phyloP scores from a whole-genome alignment of 208 protist genomes.

The Leishmania arabica region DNA sequence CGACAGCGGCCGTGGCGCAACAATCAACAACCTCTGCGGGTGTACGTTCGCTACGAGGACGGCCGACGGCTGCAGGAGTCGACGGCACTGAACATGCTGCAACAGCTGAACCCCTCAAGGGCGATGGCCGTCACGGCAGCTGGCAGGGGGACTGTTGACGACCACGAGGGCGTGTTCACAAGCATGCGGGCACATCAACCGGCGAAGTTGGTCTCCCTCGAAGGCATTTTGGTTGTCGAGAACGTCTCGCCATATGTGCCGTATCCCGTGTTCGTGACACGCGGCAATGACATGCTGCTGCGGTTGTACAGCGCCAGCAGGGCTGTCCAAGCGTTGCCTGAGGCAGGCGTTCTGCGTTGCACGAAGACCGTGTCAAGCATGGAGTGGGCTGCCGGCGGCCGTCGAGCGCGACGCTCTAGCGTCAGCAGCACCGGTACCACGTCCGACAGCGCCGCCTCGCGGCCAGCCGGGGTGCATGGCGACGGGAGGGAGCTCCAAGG shows the following conservation, averaged over 20 bases:
- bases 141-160: constrained; percentile 20
- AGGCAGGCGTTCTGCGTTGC: constrained; percentile 49
- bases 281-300: constrained; percentile 66
- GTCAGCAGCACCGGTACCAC: constrained; percentile 14
- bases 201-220: constrained; percentile 23
- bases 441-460: neutral
- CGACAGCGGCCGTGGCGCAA: constrained; percentile 34
- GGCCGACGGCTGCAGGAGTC: constrained; percentile 42
- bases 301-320: constrained; percentile 63
- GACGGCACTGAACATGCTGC: constrained; percentile 27
- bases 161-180: neutral
- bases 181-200: constrained; percentile 23
- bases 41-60: constrained; percentile 69
- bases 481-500: neutral
- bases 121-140: neutral
- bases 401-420: constrained; percentile 20
- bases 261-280: constrained; percentile 45
- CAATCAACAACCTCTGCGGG: constrained; percentile 35
- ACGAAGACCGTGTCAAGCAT: constrained; percentile 60
- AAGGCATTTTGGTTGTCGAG: constrained; percentile 39
- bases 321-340: constrained; percentile 63
- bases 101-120: constrained; percentile 15
- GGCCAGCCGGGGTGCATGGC: neutral
- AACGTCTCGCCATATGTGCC: constrained; percentile 47
- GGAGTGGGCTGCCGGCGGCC: constrained; percentile 61